phyloP scores from a whole-genome alignment of 2,329 filamentous ascomycete species.

The Domatiomyces catenatus region DNA sequence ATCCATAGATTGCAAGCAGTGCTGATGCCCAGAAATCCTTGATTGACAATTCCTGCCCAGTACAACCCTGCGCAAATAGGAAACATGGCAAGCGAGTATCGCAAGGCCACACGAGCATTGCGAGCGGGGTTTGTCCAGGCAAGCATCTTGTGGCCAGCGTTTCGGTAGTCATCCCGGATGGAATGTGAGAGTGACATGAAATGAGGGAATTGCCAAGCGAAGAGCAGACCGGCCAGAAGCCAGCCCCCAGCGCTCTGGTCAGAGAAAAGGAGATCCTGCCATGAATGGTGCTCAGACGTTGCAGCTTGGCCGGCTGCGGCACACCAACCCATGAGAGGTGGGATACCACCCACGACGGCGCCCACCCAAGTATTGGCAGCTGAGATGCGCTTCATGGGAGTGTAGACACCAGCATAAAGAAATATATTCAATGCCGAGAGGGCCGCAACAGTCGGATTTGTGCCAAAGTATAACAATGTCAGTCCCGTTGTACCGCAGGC shows the following conservation, averaged over 20 bases:
- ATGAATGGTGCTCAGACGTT: conserved; percentile 52
- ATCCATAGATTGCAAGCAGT: conserved; percentile 77
- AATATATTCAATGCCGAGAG: conserved; percentile 73
- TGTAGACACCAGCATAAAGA: conserved; percentile 85
- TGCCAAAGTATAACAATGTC: conserved; percentile 65
- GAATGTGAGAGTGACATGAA: conserved; percentile 88
- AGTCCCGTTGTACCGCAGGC: conserved; percentile 54
- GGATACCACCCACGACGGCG: conserved; percentile 80
- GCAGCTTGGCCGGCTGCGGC: conserved; percentile 82
- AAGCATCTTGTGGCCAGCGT: conserved; percentile 55
- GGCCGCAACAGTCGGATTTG: conserved; percentile 83
- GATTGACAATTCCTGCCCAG: conserved; percentile 66
- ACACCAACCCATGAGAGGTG: conserved; percentile 95
- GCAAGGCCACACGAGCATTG: conserved; percentile 72
- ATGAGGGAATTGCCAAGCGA: conserved; percentile 96
- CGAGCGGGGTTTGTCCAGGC: conserved; percentile 72
- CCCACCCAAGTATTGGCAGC: conserved; percentile 91
- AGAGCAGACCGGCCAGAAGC: conserved; percentile 69
- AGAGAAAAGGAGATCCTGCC: conserved; percentile 63
- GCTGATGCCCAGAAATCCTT: conserved; percentile 68
- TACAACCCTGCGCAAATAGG: conserved; percentile 73
- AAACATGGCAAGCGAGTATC: conserved; percentile 74
- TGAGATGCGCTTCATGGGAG: conserved; percentile 74
- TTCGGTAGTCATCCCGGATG: conserved; percentile 77
- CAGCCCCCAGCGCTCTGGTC: conserved; percentile 61